These are phyloP conservation scores for Scedosporium apiospermum DNA, from an alignment of 2,329 filamentous ascomycete species.

Conservation along the genomic window DNA sequence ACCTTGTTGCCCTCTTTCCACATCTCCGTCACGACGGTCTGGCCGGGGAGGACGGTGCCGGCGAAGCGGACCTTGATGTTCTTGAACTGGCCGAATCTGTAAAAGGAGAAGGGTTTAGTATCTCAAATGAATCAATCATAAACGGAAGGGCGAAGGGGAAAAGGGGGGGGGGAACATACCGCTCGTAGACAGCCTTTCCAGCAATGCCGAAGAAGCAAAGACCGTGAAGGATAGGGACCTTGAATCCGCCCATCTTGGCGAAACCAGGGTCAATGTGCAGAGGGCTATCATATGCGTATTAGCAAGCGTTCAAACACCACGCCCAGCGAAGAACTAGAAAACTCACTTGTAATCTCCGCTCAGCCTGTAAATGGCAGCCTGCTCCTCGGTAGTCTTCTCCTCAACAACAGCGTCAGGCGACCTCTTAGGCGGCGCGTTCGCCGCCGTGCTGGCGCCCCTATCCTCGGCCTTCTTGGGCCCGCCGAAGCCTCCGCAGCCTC, in stretches of 20 bases:
- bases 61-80: conserved; percentile 92
- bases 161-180: conserved; percentile 17
- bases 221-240: conserved; percentile 90
- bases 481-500: conserved; percentile 83
- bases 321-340: no score
- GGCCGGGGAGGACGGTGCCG: conserved; percentile 72
- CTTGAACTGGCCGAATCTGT: conserved; percentile 64
- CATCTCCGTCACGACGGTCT: conserved; percentile 90
- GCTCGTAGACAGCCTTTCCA: conserved; percentile 80
- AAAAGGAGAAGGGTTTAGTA: conserved; percentile 1
- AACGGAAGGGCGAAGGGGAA: conserved; percentile 3
- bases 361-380: conserved; percentile 86
- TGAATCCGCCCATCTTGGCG: conserved; percentile 91
- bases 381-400: conserved; percentile 78
- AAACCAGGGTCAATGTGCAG: conserved; percentile 93
- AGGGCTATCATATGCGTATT: conserved; percentile 37
- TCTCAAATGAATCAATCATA: neutral
- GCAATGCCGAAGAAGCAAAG: conserved; percentile 89
- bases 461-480: conserved; percentile 69
- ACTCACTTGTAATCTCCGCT: conserved; percentile 80
- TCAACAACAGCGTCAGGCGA: conserved; percentile 74
- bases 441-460: conserved; percentile 69
- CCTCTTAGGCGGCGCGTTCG: conserved; percentile 69
- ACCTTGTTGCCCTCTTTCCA: conserved; percentile 78
- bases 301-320: neutral